These are phyloP conservation scores for Cunninghamia lanceolata DNA, from an alignment of 75 land plant species.

Conservation along the genomic window DNA sequence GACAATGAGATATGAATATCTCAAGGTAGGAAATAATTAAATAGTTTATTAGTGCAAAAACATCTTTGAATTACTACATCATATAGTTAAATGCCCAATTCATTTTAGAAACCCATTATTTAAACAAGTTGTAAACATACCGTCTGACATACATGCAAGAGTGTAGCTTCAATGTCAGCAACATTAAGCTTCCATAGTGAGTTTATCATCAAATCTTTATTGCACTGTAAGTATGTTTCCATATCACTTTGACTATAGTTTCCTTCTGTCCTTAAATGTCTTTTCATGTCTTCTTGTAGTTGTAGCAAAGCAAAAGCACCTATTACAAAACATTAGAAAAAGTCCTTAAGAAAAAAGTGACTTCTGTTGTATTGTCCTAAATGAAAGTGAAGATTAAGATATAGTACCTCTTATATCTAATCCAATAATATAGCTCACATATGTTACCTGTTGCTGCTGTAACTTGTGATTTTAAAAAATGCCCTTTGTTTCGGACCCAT, in stretches of 20 bases:
- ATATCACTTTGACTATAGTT: constrained; percentile 28
- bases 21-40: background rate
- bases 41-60: background rate
- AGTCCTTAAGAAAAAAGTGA: background rate
- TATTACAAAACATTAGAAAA: background rate
- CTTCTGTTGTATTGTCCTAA: background rate
- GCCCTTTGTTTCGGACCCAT: constrained; percentile 73
- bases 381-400: background rate
- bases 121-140: constrained; percentile 12
- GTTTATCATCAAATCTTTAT: constrained; percentile 54
- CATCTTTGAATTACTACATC: background rate
- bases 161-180: constrained; percentile 66
- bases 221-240: constrained; percentile 37
- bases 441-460: constrained; percentile 65
- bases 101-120: background rate
- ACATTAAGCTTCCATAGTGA: constrained; percentile 75
- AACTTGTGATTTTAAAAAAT: constrained; percentile 58
- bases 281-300: constrained; percentile 53
- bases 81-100: background rate
- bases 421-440: background rate
- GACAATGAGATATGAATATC: background rate
- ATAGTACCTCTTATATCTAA: background rate
- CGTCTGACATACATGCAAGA: constrained; percentile 69
- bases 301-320: constrained; percentile 69
- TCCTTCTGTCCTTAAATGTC: constrained; percentile 36